These are phyloP conservation scores for Exophiala calicioides DNA, from an alignment of 2,329 filamentous ascomycete genomes.

Conservation along the genomic window DNA sequence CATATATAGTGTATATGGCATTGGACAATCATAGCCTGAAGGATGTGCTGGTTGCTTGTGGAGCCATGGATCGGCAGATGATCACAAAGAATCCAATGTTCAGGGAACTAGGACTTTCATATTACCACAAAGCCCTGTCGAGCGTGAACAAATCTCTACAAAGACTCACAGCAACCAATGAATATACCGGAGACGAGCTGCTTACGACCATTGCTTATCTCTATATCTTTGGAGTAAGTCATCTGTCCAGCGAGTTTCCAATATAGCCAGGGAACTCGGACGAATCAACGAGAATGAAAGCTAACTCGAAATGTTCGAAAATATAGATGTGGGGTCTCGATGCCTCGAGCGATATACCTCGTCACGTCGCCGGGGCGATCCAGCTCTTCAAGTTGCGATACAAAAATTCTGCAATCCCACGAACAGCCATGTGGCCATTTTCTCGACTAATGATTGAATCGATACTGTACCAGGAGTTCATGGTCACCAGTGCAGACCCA, in stretches of 20 bases:
- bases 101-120: neutral
- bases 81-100: neutral
- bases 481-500: neutral
- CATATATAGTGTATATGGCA: too few species aligned
- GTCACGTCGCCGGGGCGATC: neutral
- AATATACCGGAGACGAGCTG: neutral
- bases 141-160: neutral
- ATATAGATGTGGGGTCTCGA: neutral
- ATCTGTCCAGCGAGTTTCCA: neutral
- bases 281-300: too few species aligned
- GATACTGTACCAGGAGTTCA: neutral
- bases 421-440: neutral
- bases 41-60: neutral
- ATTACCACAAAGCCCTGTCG: neutral
- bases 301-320: too few species aligned
- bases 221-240: neutral
- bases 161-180: neutral
- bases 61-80: neutral
- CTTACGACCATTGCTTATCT: neutral
- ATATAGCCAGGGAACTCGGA: neutral
- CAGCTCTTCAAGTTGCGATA: neutral
- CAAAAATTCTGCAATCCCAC: neutral
- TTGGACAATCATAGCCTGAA: too few species aligned
- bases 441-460: neutral
- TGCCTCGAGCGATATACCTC: neutral